These are phyloP conservation scores for Erigeron philadelphicus DNA, from an alignment of 140 eudicot genomes.

Conservation along the genomic window DNA sequence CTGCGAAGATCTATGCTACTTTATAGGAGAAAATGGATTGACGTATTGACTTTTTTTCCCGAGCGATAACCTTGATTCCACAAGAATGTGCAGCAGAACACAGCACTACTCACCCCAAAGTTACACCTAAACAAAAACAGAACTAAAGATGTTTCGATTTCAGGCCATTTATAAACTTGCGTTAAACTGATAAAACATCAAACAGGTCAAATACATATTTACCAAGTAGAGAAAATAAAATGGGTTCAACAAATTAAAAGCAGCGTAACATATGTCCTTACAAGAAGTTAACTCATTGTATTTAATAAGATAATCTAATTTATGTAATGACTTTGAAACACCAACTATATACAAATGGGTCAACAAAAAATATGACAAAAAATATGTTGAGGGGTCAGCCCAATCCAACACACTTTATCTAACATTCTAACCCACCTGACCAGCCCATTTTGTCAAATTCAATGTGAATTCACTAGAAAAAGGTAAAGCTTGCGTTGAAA, in stretches of 20 bases:
- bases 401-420: background rate
- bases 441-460: background rate
- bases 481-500: background rate
- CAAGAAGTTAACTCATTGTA: background rate
- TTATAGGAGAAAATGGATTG: background rate
- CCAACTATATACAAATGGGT: too few relatives aligned
- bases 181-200: background rate
- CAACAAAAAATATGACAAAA: too few relatives aligned
- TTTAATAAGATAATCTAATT: too few relatives aligned
- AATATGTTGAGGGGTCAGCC: background rate
- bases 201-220: background rate
- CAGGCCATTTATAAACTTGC: background rate
- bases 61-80: background rate
- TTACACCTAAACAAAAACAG: slow-evolving; percentile 10
- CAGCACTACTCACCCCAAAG: background rate
- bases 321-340: too few relatives aligned
- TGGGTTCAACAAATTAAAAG: background rate
- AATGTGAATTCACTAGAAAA: background rate
- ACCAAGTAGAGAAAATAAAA: too few relatives aligned
- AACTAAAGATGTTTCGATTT: background rate
- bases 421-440: background rate
- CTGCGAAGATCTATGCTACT: background rate
- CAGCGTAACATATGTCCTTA: background rate
- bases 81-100: slow-evolving; percentile 19
- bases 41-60: slow-evolving; percentile 1